A percentile compares a stretch with the other conserved stretches of the same genome.
These are phyloP conservation scores for Vigna reflexopilosa DNA, from an alignment of 306 rosid species.

Conservation along the genomic window DNA sequence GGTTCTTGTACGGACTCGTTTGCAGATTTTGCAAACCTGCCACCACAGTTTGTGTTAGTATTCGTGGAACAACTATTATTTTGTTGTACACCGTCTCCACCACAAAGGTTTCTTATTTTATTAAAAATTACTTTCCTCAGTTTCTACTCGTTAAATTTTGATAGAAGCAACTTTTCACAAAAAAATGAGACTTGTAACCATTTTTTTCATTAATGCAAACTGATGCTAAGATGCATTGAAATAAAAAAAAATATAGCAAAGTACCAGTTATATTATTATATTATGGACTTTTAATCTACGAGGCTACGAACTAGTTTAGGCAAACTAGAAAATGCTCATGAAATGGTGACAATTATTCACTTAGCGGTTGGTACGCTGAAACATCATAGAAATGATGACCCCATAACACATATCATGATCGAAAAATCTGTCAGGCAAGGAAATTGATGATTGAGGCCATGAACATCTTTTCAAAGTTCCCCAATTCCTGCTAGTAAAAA, in stretches of 20 bases:
- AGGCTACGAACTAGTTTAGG: neutral
- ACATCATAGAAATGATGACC: neutral
- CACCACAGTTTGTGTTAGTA: too few relatives aligned
- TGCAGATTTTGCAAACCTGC: too few relatives aligned
- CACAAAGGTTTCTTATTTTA: too few relatives aligned
- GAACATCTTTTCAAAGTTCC: constrained; percentile 29
- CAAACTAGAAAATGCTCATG: neutral
- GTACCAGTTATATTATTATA: neutral
- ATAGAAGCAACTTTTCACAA: neutral
- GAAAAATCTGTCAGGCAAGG: constrained; percentile 16
- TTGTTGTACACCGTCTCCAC: too few relatives aligned
- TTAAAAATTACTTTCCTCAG: neutral
- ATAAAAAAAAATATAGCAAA: neutral
- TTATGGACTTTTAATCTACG: neutral
- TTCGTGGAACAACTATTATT: too few relatives aligned
- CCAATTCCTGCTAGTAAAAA: neutral
- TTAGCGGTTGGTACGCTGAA: constrained; percentile 6
- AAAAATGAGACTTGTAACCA: neutral
- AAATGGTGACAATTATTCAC: constrained; percentile 5
- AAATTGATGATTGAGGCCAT: constrained; percentile 25
- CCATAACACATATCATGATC: constrained; percentile 19
- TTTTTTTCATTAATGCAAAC: neutral
- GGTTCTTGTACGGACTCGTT: too few relatives aligned
- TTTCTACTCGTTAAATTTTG: neutral
- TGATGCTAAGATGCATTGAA: neutral